These are phyloP conservation scores for Russula brevipes DNA, from an alignment of 768 basidiomycete genomes.

Conservation along the genomic window DNA sequence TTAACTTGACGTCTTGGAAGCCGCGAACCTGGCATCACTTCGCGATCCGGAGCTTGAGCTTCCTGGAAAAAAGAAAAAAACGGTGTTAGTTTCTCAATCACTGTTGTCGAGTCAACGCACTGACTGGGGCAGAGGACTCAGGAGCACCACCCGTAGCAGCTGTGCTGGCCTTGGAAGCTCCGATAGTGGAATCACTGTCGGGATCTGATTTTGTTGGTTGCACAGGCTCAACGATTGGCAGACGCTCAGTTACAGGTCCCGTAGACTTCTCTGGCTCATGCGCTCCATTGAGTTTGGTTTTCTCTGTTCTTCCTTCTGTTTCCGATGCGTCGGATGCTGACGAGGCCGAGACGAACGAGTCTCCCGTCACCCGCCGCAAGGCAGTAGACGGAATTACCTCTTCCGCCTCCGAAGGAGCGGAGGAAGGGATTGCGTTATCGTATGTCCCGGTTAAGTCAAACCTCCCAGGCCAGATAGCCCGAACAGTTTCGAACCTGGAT, in stretches of 20 bases:
- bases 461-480: conserved; percentile 65
- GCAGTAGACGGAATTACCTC: conserved; percentile 44
- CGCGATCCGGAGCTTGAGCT: conserved; percentile 6
- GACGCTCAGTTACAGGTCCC: conserved; percentile 1
- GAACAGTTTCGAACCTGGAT: conserved; percentile 61
- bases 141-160: background rate
- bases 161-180: conserved; percentile 37
- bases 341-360: conserved; percentile 49
- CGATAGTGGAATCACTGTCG: conserved; percentile 85
- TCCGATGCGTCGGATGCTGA: conserved; percentile 74
- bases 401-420: conserved; percentile 70
- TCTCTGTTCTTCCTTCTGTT: conserved; percentile 42
- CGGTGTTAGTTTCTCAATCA: background rate
- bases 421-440: conserved; percentile 52
- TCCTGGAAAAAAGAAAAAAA: conserved; percentile 7
- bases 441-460: conserved; percentile 51
- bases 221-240: conserved; percentile 3
- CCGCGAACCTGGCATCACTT: conserved; percentile 42
- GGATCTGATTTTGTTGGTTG: conserved; percentile 47
- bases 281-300: conserved; percentile 24
- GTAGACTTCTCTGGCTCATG: background rate
- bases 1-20: conserved; percentile 55
- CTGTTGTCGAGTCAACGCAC: background rate
- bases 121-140: conserved; percentile 23
- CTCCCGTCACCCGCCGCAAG: conserved; percentile 45